Base-by-base conservation (phyloP, 768 basidiomycete genomes). In the Pleurotus cornucopiae region DNA sequence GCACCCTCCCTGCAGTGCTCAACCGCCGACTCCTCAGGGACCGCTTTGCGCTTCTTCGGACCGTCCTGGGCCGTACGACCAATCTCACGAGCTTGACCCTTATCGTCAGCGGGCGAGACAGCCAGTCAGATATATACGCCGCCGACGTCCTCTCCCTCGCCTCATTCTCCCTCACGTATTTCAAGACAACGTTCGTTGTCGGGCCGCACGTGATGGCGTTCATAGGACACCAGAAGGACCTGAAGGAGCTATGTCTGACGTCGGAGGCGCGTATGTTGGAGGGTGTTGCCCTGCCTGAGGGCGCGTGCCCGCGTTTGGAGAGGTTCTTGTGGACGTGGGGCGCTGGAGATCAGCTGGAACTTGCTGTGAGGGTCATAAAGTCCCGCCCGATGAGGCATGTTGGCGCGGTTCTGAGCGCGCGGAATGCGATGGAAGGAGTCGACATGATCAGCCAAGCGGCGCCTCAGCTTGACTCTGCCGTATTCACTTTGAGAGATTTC, bases 81-180 rank as follows among this genome's bases (percentile, higher is more conserved):
- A 39, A 53, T 30, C 51, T 53, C 38, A 41, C 39, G 18, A 53
- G 51, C 20, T 37, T 53, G n/a, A 53, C 37, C 16, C 51, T 53
- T 30, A 21, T 53, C 26, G 39, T 41, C 11, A 53, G 51, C 6
- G n/a, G 37, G 18, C 51, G 37, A 18, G 51, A 53, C 51, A 53
- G 51, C 39, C 51, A 18, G 16, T 53, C 51, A 2, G 51, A 53
- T 37, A 9, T 41, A n/a, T 23, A 53, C 21, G 38, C 51, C 14
- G 34, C 37, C 20, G 39, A 9, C 9, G 41, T 53, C 18, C 51
- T 53, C 12, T 20, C 51, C 20, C 9, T 12, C 34, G 11, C n/a
- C 20, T 11, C 51, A 2, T 40, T 41, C 39, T 39, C 51, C n/a
- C 39, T 53, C 16, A 21, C 18, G 14, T 53, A 39, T 20, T 53